Base-by-base conservation (phyloP, 2,329 filamentous ascomycete species). In the Trichocomaceae sp. region DNA sequence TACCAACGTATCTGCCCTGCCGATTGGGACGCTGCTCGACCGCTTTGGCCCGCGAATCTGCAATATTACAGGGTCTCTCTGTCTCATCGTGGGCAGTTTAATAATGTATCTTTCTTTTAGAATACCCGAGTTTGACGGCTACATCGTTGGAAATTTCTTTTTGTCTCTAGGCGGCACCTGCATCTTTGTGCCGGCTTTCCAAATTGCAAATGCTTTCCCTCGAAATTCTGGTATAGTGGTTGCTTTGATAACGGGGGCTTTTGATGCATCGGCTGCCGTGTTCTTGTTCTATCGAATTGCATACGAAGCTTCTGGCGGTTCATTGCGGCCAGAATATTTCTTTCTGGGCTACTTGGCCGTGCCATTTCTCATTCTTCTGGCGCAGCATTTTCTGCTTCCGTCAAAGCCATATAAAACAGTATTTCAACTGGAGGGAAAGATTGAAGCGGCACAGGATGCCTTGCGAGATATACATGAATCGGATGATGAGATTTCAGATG, bases 1-100 rank as follows among this genome's bases (percentile, higher is more conserved):
- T 9, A 93, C 90, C 45, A 96, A 96, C 64, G 85, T 95, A 17
- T 88, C 85, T 44, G 90, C 90, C 35, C 78, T 96, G 2, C 87
- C 90, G 1, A 84, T 95, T 23, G 90, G 90, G 22, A 87, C 88
- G 5, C 85, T 95, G 23, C 81, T 96, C 13, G 90, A 96, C 71
- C 81, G 84, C 59, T 90, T 82, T 65, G 90, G 90, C 1, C 90
- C 90, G n/a, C 81, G 86, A 46, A 76, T 89, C 5, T 89, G 87
- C 65, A 86, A 87, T 10, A 73, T 90, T 10, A 77, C 84, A 50
- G 88, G 85, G 47, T 83, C 81, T 54, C 58, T 84, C 17, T 83
- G 88, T 59, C 79, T 96, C 33, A 74, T 82, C 0, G 61, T 81
- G 3, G 90, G 90, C 12, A 79, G 86, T 37, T 62, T 88, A 1